phyloP scores from a whole-genome alignment of 352 stramenopile species.

The Thraustotheca clavata region DNA sequence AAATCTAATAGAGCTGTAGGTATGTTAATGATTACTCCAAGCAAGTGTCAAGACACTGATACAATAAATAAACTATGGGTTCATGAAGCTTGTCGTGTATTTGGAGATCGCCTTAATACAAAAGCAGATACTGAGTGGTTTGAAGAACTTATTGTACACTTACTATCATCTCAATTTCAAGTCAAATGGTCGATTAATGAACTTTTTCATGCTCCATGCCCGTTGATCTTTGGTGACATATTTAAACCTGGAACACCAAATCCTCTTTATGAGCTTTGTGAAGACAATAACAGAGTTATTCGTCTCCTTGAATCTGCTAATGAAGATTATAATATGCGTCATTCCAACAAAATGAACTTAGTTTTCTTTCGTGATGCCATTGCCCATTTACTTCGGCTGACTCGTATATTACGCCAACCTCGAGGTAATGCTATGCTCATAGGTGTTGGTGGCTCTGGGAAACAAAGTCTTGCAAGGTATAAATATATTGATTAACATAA shows the following conservation, averaged over 20 bases:
- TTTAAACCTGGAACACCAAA: conserved; percentile 69
- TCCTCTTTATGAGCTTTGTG: conserved; percentile 79
- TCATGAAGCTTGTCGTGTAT: conserved; percentile 88
- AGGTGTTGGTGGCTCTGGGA: conserved; percentile 90
- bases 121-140: conserved; percentile 85
- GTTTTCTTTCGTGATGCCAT: conserved; percentile 95
- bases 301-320: conserved; percentile 87
- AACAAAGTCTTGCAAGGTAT: conserved; percentile 85
- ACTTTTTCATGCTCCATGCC: conserved; percentile 81
- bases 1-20: not conserved
- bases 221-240: conserved; percentile 91
- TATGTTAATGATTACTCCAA: conserved; percentile 88
- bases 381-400: conserved; percentile 80
- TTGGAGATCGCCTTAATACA: conserved; percentile 91
- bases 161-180: conserved; percentile 69
- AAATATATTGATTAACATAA: not conserved
- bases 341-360: conserved; percentile 92
- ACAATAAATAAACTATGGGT: conserved; percentile 88
- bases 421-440: conserved; percentile 94
- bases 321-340: conserved; percentile 92
- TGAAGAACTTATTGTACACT: conserved; percentile 74
- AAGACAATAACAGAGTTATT: conserved; percentile 69
- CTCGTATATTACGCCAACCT: conserved; percentile 87
- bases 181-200: conserved; percentile 67
- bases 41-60: conserved; percentile 72